These are phyloP conservation scores for Acanthamoeba royreba DNA, from an alignment of 208 protist genomes.

Conservation along the genomic window DNA sequence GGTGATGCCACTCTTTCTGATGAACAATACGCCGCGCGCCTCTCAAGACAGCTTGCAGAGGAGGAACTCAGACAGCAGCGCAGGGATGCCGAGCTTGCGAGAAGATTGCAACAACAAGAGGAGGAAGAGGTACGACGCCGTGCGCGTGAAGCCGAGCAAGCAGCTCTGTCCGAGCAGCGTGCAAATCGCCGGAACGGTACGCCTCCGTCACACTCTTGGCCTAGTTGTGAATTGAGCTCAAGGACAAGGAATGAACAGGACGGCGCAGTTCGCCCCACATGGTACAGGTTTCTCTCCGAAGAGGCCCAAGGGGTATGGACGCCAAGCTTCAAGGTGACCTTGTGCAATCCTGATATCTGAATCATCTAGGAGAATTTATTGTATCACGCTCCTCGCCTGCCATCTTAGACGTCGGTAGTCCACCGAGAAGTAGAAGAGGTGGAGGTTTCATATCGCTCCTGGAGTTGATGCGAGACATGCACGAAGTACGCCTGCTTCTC, in stretches of 20 bases:
- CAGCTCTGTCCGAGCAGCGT: no score
- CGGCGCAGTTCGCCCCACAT: no score
- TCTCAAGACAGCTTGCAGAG: neutral
- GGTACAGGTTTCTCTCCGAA: no score
- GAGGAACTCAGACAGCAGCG: neutral
- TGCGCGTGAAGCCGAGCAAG: neutral
- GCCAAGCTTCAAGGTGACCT: no score
- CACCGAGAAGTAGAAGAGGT: neutral
- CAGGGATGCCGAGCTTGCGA: neutral
- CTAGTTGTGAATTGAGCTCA: no score
- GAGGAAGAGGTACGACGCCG: neutral
- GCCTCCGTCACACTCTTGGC: no score
- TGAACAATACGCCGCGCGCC: neutral
- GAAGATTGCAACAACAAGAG: neutral
- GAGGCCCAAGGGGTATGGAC: no score
- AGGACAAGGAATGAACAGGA: no score
- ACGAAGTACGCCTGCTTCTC: neutral
- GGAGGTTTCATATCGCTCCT: neutral
- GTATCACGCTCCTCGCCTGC: neutral
- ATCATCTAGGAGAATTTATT: no score
- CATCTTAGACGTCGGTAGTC: neutral
- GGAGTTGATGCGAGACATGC: neutral
- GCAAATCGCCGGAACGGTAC: no score
- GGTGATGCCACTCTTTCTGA: neutral
- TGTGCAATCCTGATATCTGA: no score